Conservation (phyloP, 305 asterid genomes). For the Nicotiana rustica region DNA sequence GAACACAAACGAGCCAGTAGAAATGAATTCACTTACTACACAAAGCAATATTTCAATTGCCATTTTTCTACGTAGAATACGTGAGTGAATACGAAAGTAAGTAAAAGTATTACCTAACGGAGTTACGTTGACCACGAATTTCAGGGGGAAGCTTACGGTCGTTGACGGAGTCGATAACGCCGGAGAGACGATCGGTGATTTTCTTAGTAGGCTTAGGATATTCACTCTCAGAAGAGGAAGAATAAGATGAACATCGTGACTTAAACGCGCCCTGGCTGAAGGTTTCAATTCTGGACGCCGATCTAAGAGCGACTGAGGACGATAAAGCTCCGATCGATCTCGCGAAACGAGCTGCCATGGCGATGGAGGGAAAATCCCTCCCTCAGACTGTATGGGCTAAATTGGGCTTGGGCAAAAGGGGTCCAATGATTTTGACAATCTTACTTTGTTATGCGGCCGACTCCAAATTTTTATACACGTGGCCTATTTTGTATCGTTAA, state of each 20-base stretch:
- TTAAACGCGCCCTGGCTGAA: conserved; percentile 29
- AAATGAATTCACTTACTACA: conserved; percentile 16
- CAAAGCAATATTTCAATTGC: neutral
- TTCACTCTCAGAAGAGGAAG: conserved; percentile 45
- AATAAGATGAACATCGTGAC: conserved; percentile 45
- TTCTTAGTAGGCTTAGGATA: conserved; percentile 48
- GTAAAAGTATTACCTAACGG: conserved; percentile 57
- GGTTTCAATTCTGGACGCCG: conserved; percentile 34
- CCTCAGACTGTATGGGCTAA: neutral
- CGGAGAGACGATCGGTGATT: conserved; percentile 69
- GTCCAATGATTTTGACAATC: neutral
- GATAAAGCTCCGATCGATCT: conserved; percentile 43
- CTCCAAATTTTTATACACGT: too few species aligned
- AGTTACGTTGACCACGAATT: conserved; percentile 85
- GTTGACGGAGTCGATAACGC: conserved; percentile 77
- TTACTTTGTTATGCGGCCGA: too few species aligned
- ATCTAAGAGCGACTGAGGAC: conserved; percentile 41
- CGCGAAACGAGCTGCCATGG: conserved; percentile 56
- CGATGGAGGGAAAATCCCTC: neutral
- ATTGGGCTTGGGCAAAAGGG: conserved; percentile 9
- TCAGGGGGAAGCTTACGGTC: conserved; percentile 90
- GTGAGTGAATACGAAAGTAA: neutral
- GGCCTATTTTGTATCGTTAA: too few species aligned
- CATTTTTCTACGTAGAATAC: neutral
- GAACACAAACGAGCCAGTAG: neutral